These are phyloP conservation scores for Beauveria australis DNA, from an alignment of 2,329 filamentous ascomycete genomes.

Conservation along the genomic window DNA sequence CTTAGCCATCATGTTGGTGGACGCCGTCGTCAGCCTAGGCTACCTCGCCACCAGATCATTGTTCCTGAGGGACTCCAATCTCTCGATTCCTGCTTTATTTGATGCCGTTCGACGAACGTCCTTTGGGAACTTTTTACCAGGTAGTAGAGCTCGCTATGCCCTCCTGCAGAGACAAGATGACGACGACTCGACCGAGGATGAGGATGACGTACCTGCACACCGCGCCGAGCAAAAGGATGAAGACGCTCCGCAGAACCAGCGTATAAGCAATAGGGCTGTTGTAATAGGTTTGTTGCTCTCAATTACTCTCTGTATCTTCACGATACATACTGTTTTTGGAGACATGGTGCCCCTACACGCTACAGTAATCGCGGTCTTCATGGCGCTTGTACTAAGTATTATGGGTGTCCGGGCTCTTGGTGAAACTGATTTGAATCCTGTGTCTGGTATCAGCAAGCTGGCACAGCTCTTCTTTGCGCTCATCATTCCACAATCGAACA, in stretches of 20 bases:
- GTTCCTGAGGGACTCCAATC: slow-evolving; percentile 14
- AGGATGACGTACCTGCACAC: slow-evolving; percentile 4
- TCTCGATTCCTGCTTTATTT: background rate
- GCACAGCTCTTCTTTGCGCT: slow-evolving; percentile 93
- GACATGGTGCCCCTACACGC: slow-evolving; percentile 70
- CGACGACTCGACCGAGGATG: slow-evolving; percentile 17
- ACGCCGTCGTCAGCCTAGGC: slow-evolving; percentile 79
- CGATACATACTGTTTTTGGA: slow-evolving; percentile 78
- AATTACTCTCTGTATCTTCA: slow-evolving; percentile 68
- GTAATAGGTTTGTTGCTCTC: slow-evolving; percentile 68
- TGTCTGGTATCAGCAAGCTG: slow-evolving; percentile 92
- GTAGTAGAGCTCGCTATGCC: slow-evolving; percentile 10
- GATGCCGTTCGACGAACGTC: background rate
- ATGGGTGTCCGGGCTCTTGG: slow-evolving; percentile 63
- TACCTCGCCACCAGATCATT: slow-evolving; percentile 65
- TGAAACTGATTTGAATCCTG: slow-evolving; percentile 91
- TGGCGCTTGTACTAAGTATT: slow-evolving; percentile 72
- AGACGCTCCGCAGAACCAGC: slow-evolving; percentile 77
- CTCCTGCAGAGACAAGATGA: slow-evolving; percentile 13
- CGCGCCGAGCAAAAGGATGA: slow-evolving; percentile 35
- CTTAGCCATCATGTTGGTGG: slow-evolving; percentile 91
- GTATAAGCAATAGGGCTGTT: slow-evolving; percentile 65
- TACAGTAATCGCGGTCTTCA: slow-evolving; percentile 69
- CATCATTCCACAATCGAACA: slow-evolving; percentile 71
- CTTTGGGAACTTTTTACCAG: background rate